Conservation (phyloP, 306 rosid species). For the Macrotyloma uniflorum region DNA sequence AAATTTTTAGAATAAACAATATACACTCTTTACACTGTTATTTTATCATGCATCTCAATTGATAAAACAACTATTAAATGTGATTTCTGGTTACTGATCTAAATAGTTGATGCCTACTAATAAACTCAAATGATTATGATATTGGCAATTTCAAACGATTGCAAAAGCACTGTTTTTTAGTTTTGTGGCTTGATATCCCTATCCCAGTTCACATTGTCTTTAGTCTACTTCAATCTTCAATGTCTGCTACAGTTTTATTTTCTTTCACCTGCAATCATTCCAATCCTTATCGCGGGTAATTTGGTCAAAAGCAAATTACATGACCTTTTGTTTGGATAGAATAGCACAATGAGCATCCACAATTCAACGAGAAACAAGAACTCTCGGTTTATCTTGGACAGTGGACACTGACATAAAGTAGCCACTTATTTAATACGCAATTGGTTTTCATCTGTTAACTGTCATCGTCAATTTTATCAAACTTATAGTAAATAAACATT, state of each 20-base stretch:
- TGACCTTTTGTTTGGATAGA: constrained; percentile 4
- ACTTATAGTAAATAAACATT: too few relatives aligned
- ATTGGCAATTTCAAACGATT: background rate
- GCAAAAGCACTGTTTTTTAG: constrained; percentile 1
- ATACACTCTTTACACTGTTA: background rate
- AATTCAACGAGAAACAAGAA: background rate
- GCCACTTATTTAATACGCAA: constrained; percentile 12
- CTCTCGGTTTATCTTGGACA: background rate
- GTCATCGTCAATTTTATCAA: constrained; percentile 1
- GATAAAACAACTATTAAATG: too few relatives aligned
- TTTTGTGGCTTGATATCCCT: background rate
- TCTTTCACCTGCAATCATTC: constrained; percentile 23
- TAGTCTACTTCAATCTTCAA: constrained; percentile 28
- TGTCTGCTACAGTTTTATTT: background rate
- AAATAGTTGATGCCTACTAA: background rate
- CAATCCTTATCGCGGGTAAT: constrained; percentile 22
- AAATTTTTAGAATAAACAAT: background rate
- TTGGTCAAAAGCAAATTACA: constrained; percentile 39
- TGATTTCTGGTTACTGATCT: background rate
- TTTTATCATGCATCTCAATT: background rate
- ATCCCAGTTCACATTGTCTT: background rate
- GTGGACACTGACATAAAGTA: constrained; percentile 21
- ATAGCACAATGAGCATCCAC: background rate
- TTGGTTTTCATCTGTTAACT: constrained; percentile 20
- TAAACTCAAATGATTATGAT: background rate